Evolutionary conservation across 1,284 basidiomycete species (phyloP).

Genomic region (Ganoderma sinense): DNA sequence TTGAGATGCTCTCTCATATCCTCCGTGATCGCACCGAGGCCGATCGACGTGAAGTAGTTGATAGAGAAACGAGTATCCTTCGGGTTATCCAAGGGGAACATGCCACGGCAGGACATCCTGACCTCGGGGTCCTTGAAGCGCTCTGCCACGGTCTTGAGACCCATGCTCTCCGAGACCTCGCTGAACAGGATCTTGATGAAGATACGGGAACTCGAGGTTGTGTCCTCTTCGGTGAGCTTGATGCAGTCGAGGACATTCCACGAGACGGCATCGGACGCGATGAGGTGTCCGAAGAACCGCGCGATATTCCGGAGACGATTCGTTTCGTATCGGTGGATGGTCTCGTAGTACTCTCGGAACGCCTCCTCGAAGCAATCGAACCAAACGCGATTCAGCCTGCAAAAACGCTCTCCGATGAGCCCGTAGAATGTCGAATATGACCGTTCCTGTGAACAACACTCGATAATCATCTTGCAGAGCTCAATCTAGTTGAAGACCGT

Average conservation of each 20-base stretch:
- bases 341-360: slow-evolving; percentile 92
- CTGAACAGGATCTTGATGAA: slow-evolving; percentile 97
- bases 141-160: slow-evolving; percentile 83
- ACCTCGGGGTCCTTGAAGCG: slow-evolving; percentile 90
- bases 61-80: slow-evolving; percentile 98
- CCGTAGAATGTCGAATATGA: slow-evolving; percentile 98
- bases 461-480: slow-evolving; percentile 97
- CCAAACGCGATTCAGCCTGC: slow-evolving; percentile 96
- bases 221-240: slow-evolving; percentile 97
- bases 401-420: slow-evolving; percentile 94
- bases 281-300: slow-evolving; percentile 92
- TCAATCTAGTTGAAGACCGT: slow-evolving; percentile 70
- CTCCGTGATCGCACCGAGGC: slow-evolving; percentile 90
- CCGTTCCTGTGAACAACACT: slow-evolving; percentile 99
- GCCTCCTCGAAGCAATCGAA: slow-evolving; percentile 89
- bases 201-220: slow-evolving; percentile 95
- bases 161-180: slow-evolving; percentile 95
- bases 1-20: slow-evolving; percentile 97
- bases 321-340: slow-evolving; percentile 98
- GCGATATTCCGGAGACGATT: slow-evolving; percentile 98
- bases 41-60: slow-evolving; percentile 98
- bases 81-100: slow-evolving; percentile 97
- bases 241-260: slow-evolving; percentile 90
- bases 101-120: slow-evolving; percentile 75
- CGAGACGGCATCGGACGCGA: slow-evolving; percentile 88